Base-by-base conservation (phyloP, 2,329 filamentous ascomycete species). In the Fonsecaea multimorphosa region DNA sequence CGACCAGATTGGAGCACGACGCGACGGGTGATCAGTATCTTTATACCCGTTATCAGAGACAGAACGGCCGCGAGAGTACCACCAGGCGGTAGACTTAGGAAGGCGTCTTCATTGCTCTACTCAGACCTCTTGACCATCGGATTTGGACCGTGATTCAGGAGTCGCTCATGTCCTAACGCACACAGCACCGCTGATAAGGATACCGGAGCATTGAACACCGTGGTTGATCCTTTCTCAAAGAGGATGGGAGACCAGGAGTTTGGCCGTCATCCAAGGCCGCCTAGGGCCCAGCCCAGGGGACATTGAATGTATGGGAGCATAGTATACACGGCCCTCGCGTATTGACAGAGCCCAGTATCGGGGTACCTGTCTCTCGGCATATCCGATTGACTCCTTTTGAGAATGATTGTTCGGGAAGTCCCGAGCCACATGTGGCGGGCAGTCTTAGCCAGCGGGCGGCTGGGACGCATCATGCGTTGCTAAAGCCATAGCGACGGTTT, bases 101-200 rank as follows among this genome's bases (percentile, higher is more conserved):
- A 24, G 19, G 2, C 40, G 8, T 22, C 19, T 49, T 49, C 7
- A 12, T 22, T 24, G 44, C 16, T 46, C 24, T 46, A 27, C 36
- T 44, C 32, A 16, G 24, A 19, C 55, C 31, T 46, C 55, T 58
- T 58, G 22, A 44, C 24, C 2, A 16, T 31, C 55, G 22, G 34
- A 58, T 14, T 19, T 19, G 14, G 31, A 31, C 0, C 24, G 46
- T 44, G 22, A 31, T 38, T 46, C 36, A 46, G 12, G 27, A 24
- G 55, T 58, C 55, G 55, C 36, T 44, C 36, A 58, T 44, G 36
- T 58, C 55, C 55, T 58, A 58, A 36, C 36, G 14, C 31, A 12
- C 22, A 46, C 16, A 7, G 36, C 27, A 22, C 55, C 36, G 19
- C 55, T 31, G 55, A 58, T 58, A 58, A 58, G 55, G 36, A 58